A percentile compares a stretch with the other conserved stretches of the same genome.
Evolutionary conservation across 805 yeast species (phyloP).

Genomic region (Candida tallmaniae): DNA sequence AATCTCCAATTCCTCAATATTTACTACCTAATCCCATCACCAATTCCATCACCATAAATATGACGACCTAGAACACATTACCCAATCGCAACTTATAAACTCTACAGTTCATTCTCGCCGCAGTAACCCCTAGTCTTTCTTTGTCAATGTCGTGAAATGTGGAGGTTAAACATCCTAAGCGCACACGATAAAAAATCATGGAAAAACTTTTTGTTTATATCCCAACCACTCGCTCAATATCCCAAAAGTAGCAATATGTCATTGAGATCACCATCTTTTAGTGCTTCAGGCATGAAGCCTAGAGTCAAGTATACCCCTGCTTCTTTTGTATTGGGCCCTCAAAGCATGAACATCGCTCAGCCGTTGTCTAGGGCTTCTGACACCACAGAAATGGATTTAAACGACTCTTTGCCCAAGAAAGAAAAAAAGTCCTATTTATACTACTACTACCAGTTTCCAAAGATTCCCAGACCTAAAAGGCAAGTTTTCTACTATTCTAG

Average conservation of each 20-base stretch:
- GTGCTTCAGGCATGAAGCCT: constrained; percentile 12
- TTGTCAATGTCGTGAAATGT: too few species aligned
- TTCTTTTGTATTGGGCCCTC: constrained; percentile 31
- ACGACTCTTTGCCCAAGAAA: constrained; percentile 13
- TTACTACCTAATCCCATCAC: too few species aligned
- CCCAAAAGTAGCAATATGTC: too few species aligned
- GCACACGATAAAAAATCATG: constrained; percentile 3
- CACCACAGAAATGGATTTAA: constrained; percentile 30
- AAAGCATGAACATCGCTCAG: constrained; percentile 34
- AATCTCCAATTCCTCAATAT: too few species aligned
- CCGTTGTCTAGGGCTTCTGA: constrained; percentile 40
- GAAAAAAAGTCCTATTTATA: constrained; percentile 16
- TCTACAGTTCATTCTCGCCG: too few species aligned
- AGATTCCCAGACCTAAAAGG: constrained; percentile 54
- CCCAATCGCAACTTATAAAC: too few species aligned
- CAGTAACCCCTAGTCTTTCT: too few species aligned
- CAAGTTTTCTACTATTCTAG: constrained; percentile 48
- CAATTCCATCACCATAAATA: too few species aligned
- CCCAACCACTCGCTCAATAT: neutral
- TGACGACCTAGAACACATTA: too few species aligned
- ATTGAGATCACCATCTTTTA: constrained; percentile 19
- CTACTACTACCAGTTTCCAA: constrained; percentile 43
- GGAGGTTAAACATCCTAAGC: too few species aligned
- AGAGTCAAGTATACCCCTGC: constrained; percentile 19
- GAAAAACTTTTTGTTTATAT: neutral